A percentile compares a stretch with the other conserved stretches of the same genome.
Evolutionary conservation across 495 filamentous ascomycete species (phyloP).

Genomic region (Lasiosphaeris hirsuta): DNA sequence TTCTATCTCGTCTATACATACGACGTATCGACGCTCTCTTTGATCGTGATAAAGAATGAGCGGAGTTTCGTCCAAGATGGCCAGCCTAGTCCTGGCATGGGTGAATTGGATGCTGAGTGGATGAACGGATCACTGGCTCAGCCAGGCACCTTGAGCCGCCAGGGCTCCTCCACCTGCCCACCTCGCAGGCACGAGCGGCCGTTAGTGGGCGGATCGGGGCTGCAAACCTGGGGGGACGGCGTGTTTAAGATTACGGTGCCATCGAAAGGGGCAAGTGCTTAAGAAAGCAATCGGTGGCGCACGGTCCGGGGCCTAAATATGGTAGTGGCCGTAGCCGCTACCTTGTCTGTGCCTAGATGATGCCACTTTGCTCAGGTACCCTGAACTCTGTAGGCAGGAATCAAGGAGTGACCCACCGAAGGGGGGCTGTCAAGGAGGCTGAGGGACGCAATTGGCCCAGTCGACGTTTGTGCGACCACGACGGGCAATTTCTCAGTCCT

Average conservation of each 20-base stretch:
- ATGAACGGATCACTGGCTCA: not conserved
- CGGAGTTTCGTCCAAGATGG: not conserved
- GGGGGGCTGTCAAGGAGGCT: constrained; percentile 1
- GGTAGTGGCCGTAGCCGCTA: constrained; percentile 17
- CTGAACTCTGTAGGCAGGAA: constrained; percentile 8
- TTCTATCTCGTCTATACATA: not conserved
- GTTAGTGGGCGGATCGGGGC: constrained; percentile 14
- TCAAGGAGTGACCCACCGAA: constrained; percentile 15
- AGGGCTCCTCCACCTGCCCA: not conserved
- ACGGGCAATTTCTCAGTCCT: constrained; percentile 14
- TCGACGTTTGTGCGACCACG: constrained; percentile 11
- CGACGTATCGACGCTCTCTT: not conserved
- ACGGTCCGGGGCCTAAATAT: constrained; percentile 22
- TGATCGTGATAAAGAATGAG: not conserved
- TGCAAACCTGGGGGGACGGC: constrained; percentile 13
- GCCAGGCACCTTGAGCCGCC: constrained; percentile 12
- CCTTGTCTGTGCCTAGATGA: not conserved
- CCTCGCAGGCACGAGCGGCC: constrained; percentile 11
- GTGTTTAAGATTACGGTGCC: constrained; percentile 16
- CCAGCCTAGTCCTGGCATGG: not conserved
- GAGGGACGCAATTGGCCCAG: constrained; percentile 6
- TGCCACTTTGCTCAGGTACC: not conserved
- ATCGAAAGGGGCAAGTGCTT: constrained; percentile 25
- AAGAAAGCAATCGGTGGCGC: constrained; percentile 23
- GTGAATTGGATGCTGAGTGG: not conserved